Base-by-base conservation (phyloP, 768 basidiomycete genomes). In the Pulveroboletus frians region DNA sequence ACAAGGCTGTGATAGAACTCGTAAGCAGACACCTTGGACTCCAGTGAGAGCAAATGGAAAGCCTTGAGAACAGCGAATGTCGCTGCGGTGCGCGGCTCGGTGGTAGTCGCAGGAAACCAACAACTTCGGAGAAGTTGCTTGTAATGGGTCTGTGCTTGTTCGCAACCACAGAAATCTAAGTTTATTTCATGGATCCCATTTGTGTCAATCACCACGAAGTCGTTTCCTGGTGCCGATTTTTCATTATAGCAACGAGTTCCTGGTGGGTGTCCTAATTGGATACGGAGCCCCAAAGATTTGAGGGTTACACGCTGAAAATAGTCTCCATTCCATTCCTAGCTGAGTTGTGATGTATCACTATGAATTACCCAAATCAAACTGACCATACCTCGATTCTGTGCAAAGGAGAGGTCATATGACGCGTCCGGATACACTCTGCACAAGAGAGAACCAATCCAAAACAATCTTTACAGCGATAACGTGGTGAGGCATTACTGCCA, bases 271-370 rank as follows among this genome's bases (percentile, higher is more conserved):
- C 26, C 49, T 10, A 50, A 11, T 29, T 50, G 49, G 14, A 50
- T 35, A 4, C 21, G 15, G 21, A 50, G 49, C 3, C 44, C 43
- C 43, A 50, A 18, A 3, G 14, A 21, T 7, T 39, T 50, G 18
- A 50, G 35, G 1, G 26, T 29, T 2, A 50, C 26, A 7, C 7
- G 14, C 15, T 46, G 23, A 5, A 50, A 50, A 3, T 39, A 40
- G 3, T 50, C 18, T 4, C 44, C 14, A 7, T 50, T 50, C 49
- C 43, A 50, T 5, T 46, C 15, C 49, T 50, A n/a, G n/a, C n/a
- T n/a, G 2, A 23, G 3, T 4, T 9, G 5, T 11, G 11, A 23
- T 23, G 15, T 13, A 39, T 9, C 4, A 3, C 7, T 15, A 9
- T 10, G 13, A 3, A 15, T 23, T 23, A 23, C 23, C 23, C 23